These are phyloP conservation scores for Pezicula radicicola DNA, from an alignment of 2,329 filamentous ascomycete species.

Conservation along the genomic window DNA sequence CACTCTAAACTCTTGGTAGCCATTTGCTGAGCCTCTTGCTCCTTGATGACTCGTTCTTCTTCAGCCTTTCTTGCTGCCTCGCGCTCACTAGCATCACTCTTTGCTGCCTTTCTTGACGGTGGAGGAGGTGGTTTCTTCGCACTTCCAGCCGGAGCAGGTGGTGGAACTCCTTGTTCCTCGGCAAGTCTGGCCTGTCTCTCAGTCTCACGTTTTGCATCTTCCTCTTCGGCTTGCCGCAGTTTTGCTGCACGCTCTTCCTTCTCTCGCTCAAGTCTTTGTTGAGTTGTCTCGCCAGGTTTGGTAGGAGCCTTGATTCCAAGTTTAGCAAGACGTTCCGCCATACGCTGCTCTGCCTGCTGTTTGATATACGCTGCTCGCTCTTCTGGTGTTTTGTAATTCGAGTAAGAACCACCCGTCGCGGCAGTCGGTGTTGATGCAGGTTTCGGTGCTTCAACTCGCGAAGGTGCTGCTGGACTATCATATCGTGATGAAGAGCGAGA, in stretches of 20 bases:
- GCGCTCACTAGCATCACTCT: slow-evolving; percentile 55
- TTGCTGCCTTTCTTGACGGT: slow-evolving; percentile 69
- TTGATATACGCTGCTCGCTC: slow-evolving; percentile 95
- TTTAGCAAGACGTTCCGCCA: slow-evolving; percentile 92
- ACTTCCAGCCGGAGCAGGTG: slow-evolving; percentile 29
- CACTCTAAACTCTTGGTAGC: slow-evolving; percentile 80
- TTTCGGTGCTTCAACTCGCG: slow-evolving; percentile 23
- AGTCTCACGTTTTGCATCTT: slow-evolving; percentile 83
- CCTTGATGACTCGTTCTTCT: slow-evolving; percentile 62
- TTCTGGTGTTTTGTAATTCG: slow-evolving; percentile 85
- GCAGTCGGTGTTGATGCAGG: slow-evolving; percentile 44
- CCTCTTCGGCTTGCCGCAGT: slow-evolving; percentile 85
- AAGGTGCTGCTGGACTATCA: slow-evolving; percentile 31
- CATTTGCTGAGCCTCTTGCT: slow-evolving; percentile 73
- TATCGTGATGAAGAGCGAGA: slow-evolving; percentile 33
- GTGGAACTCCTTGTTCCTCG: slow-evolving; percentile 29
- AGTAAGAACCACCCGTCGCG: slow-evolving; percentile 63
- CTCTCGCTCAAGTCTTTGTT: slow-evolving; percentile 86
- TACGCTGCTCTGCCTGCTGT: slow-evolving; percentile 93
- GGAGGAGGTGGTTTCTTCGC: slow-evolving; percentile 77
- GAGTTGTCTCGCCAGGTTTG: slow-evolving; percentile 75
- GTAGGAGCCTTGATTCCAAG: slow-evolving; percentile 82
- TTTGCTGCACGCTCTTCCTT: slow-evolving; percentile 84
- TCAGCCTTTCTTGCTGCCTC: slow-evolving; percentile 60
- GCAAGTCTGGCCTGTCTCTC: slow-evolving; percentile 62